Percentiles rank a stretch among this genome's conserved stretches.
These are phyloP conservation scores for Penicillium turbatum DNA, from an alignment of 495 filamentous ascomycete genomes.

Conservation along the genomic window DNA sequence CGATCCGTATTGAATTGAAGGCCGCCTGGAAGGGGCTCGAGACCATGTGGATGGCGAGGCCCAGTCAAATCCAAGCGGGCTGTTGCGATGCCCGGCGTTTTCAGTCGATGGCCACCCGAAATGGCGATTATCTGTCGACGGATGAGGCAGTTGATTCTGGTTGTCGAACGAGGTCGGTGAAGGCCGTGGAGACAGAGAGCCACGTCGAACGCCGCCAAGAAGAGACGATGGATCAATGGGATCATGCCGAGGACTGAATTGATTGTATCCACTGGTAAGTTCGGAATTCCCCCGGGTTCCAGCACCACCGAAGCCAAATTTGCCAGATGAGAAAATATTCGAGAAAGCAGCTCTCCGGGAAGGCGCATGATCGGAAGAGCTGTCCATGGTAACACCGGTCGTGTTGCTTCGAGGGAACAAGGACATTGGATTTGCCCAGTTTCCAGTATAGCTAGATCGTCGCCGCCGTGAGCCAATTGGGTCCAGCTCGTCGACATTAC, in stretches of 20 bases:
- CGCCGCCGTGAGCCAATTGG: constrained; percentile 61
- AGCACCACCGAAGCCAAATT: constrained; percentile 39
- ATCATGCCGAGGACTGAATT: constrained; percentile 58
- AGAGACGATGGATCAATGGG: constrained; percentile 52
- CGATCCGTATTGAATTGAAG: constrained; percentile 54
- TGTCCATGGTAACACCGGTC: constrained; percentile 37
- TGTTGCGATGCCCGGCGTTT: constrained; percentile 46
- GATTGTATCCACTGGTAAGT: constrained; percentile 51
- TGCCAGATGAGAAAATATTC: constrained; percentile 43
- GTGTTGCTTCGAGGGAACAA: constrained; percentile 49
- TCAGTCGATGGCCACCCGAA: constrained; percentile 60
- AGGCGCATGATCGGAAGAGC: constrained; percentile 42
- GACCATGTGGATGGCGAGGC: constrained; percentile 53
- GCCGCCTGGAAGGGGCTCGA: constrained; percentile 50
- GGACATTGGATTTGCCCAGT: constrained; percentile 55
- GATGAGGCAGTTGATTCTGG: constrained; percentile 59
- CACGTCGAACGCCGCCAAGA: constrained; percentile 51
- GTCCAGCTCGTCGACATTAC: constrained; percentile 62
- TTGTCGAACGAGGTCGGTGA: constrained; percentile 75
- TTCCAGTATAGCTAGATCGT: constrained; percentile 60
- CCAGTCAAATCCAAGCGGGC: constrained; percentile 57
- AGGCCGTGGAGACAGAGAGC: constrained; percentile 68
- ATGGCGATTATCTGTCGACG: constrained; percentile 71
- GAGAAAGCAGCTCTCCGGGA: constrained; percentile 43
- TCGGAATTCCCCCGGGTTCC: constrained; percentile 43